phyloP scores from a whole-genome alignment of 2,329 filamentous ascomycete genomes.

The Atkinsonella hypoxylon region DNA sequence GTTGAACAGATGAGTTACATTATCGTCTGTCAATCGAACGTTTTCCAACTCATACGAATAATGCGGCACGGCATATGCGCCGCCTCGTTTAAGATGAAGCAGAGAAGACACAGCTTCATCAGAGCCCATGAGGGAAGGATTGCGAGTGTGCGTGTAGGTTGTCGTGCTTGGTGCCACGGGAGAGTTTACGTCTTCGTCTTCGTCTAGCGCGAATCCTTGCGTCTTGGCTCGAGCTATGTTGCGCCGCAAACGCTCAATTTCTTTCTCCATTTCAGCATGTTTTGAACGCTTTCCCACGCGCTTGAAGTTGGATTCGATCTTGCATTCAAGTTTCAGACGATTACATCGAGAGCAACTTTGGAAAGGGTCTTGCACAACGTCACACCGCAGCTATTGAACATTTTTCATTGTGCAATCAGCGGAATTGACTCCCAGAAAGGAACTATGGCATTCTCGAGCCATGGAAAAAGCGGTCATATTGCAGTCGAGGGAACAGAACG shows the following conservation, averaged over 20 bases:
- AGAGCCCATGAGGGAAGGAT: conserved; percentile 53
- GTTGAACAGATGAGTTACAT: conserved; percentile 53
- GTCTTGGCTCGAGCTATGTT: conserved; percentile 47
- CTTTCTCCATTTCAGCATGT: conserved; percentile 77
- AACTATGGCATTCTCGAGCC: too few species aligned
- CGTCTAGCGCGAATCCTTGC: conserved; percentile 44
- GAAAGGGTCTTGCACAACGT: conserved; percentile 73
- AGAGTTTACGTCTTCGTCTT: conserved; percentile 47
- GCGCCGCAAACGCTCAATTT: conserved; percentile 58
- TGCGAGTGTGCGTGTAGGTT: conserved; percentile 46
- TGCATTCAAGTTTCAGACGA: conserved; percentile 70
- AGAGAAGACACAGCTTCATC: conserved; percentile 57
- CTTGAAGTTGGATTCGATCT: conserved; percentile 83
- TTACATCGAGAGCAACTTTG: conserved; percentile 65
- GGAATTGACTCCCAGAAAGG: too few species aligned
- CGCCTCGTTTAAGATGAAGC: conserved; percentile 53
- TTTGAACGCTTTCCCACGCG: conserved; percentile 70
- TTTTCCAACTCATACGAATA: conserved; percentile 51
- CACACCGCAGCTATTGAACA: conserved; percentile 58
- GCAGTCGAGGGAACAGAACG: background rate
- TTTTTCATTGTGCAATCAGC: background rate
- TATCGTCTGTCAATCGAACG: conserved; percentile 50
- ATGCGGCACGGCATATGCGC: conserved; percentile 46
- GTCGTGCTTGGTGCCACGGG: conserved; percentile 40
- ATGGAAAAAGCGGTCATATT: background rate